Percentiles rank a stretch among this genome's conserved stretches.
Conservation (phyloP, 2,329 filamentous ascomycete species). For the Madurella fahalii region DNA sequence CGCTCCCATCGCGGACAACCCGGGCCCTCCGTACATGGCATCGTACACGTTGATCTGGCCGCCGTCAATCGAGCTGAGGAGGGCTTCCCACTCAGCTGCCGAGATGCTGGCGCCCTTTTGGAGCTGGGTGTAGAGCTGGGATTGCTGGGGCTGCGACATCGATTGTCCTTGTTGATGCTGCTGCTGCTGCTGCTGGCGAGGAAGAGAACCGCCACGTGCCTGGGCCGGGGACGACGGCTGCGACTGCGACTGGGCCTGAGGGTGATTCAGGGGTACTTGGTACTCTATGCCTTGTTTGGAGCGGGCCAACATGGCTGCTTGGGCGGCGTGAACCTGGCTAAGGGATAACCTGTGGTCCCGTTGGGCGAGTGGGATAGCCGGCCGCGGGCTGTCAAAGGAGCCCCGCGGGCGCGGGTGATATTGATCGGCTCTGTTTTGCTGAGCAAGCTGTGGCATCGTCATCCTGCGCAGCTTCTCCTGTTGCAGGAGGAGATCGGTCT, state of each 20-base stretch:
- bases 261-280: slow-evolving; percentile 43
- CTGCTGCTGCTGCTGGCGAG: not conserved
- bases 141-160: slow-evolving; percentile 16
- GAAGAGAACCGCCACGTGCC: slow-evolving; percentile 39
- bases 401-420: slow-evolving; percentile 41
- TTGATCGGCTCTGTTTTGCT: slow-evolving; percentile 32
- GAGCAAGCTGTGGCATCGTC: slow-evolving; percentile 42
- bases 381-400: slow-evolving; percentile 45
- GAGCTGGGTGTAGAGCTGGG: slow-evolving; percentile 36
- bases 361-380: slow-evolving; percentile 38
- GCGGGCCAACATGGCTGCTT: slow-evolving; percentile 34
- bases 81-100: slow-evolving; percentile 73
- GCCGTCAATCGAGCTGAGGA: slow-evolving; percentile 74
- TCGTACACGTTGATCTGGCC: slow-evolving; percentile 81
- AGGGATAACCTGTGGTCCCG: slow-evolving; percentile 48
- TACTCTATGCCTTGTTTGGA: too few relatives aligned
- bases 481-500: slow-evolving; percentile 50
- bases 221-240: slow-evolving; percentile 48
- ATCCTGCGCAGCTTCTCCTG: slow-evolving; percentile 57
- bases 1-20: slow-evolving; percentile 38
- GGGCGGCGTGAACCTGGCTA: slow-evolving; percentile 36
- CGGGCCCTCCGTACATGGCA: slow-evolving; percentile 69
- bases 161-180: not conserved
- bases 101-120: slow-evolving; percentile 47
- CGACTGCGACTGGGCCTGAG: slow-evolving; percentile 45